Conservation (phyloP, 2,329 filamentous ascomycete genomes). For the Triangularia setosa region DNA sequence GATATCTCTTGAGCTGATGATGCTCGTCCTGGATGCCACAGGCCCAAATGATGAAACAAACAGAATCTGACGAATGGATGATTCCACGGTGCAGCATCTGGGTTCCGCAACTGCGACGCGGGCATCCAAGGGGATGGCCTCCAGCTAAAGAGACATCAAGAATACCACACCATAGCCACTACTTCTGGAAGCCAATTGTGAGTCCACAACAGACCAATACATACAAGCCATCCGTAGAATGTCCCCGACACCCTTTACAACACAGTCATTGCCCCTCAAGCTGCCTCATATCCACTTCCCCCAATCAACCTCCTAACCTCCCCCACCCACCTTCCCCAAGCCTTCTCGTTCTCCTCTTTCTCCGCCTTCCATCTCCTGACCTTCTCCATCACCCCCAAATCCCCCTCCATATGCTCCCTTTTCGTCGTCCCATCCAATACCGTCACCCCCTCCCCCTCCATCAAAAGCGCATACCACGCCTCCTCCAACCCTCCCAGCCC, state of each 20-base stretch:
- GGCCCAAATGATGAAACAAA: no score
- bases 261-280: not conserved
- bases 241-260: not conserved
- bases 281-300: not conserved
- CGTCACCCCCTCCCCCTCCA: slow-evolving; percentile 13
- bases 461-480: slow-evolving; percentile 24
- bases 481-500: slow-evolving; percentile 10
- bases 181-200: no score
- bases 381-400: slow-evolving; percentile 41
- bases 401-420: slow-evolving; percentile 46
- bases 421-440: slow-evolving; percentile 46
- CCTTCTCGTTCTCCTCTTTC: slow-evolving; percentile 34
- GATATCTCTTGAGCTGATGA: no score
- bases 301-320: slow-evolving; percentile 41
- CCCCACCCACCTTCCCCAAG: slow-evolving; percentile 47
- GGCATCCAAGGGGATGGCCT: no score
- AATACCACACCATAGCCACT: no score
- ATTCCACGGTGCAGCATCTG: no score
- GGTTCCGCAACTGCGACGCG: no score
- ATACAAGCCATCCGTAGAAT: no score
- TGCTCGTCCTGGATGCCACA: no score
- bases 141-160: no score
- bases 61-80: no score
- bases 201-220: not conserved
- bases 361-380: slow-evolving; percentile 39